Base-by-base conservation (phyloP, 345 rosid species). In the Ailanthus altissimus region DNA sequence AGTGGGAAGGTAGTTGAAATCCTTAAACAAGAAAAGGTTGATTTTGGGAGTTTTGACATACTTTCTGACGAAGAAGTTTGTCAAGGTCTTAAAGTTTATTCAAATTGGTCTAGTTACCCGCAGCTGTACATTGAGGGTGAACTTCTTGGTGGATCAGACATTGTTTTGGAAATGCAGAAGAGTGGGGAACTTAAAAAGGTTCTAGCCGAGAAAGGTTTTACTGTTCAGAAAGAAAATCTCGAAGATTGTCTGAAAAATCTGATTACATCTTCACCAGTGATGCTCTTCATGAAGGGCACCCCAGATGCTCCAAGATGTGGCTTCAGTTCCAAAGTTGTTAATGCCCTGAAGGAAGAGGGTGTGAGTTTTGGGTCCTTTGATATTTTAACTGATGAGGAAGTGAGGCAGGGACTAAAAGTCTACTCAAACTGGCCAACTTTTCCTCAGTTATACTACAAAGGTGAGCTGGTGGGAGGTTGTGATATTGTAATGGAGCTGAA, bases 71-170 rank as follows among this genome's bases (percentile, higher is more conserved):
- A 93, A 21, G 94, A 96, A 83, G 93, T 91, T 75, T 94, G 98
- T 40, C 97, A 90, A 82, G 97, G 97, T 69, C 98, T 93, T 73
- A 96, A 96, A 84, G 91, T 90, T 70, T 88, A 88, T 79, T 93
- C 98, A 42, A 92, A 96, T 81, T 96, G 99, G 99, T 96, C 99
- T 5, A 96, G 99, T 79, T 96, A 88, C 77, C 98, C 99, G 42
- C 99, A 97, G 75, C 87, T 97, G 18, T 92, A 92, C 65, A 87
- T 92, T 32, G 90, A 83, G 81, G 92, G 94, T 1, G 95, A 96
- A 77, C 93, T 90, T 64, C 76, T 94, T 20, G 99, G 98, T 26
- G 99, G 99, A 74, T 96, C 97, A 51, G 98, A 96, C 85, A 92
- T 96, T 75, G 89, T 88, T 10, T 80, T 92, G 81, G 98, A 94